Evolutionary conservation across 371 early-diverging fungal species (phyloP).

Genomic region (Haplosporangium sp.): DNA sequence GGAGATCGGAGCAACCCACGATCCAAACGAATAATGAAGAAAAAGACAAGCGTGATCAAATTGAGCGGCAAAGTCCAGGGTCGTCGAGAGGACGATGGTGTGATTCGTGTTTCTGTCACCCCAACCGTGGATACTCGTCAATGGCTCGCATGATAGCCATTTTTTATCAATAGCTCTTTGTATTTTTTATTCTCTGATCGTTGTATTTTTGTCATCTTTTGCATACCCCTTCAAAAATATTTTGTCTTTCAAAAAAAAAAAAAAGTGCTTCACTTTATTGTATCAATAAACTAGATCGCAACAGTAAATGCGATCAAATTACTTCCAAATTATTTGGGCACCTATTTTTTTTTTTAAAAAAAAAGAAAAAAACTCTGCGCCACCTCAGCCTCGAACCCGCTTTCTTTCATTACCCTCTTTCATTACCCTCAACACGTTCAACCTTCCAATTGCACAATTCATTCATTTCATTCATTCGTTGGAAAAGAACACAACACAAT

Average conservation of each 20-base stretch:
- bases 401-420: background rate
- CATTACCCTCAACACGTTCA: background rate
- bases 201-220: conserved; percentile 1
- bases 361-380: background rate
- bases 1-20: conserved; percentile 19
- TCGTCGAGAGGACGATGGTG: conserved; percentile 50
- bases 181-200: conserved; percentile 3
- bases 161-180: background rate
- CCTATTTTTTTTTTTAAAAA: background rate
- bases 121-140: conserved; percentile 16
- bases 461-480: background rate
- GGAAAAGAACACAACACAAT: background rate
- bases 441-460: background rate
- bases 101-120: conserved; percentile 40
- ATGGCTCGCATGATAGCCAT: conserved; percentile 4
- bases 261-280: background rate
- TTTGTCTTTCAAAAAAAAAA: background rate
- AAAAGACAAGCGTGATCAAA: conserved; percentile 54
- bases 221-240: conserved; percentile 9
- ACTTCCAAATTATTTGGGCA: background rate
- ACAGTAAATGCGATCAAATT: background rate
- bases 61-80: conserved; percentile 51
- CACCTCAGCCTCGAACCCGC: conserved; percentile 17
- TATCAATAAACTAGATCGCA: too few species aligned
- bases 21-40: conserved; percentile 51